Evolutionary conservation across 2,329 filamentous ascomycete genomes (phyloP), one percentile per base, ranked within the genome.

Genomic region (Aspergillus ruber): DNA sequence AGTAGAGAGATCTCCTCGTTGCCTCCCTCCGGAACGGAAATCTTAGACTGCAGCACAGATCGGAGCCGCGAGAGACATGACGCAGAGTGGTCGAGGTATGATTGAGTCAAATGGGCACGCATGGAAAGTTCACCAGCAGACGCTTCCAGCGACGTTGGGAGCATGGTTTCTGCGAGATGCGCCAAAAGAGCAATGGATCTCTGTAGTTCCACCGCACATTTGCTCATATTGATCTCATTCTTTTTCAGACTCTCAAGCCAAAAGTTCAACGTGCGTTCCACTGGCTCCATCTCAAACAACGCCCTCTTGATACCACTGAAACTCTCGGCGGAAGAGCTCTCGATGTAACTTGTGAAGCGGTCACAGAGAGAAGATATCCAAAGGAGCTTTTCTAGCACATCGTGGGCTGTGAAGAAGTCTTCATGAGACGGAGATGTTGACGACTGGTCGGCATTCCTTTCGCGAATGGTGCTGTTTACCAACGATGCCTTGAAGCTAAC

Each of bases 401-500:
- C 88, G 56, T 87, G 90, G 5, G 85, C 86, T 9, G 83, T 80
- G 63, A 94, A 86, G 4, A 88, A 73, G 55, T 93, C 86, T 55
- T 95, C 88, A 55, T 90, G 56, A 6, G 50, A 82, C 50, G 85
- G 79, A 15, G 84, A 81, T 36, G 80, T 74, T n/a, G 83, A 77
- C 7, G 79, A 72, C 58, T 85, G 82, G 42, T 84, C 82, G 46
- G 81, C 82, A 57, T 91, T 75, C 43, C 84, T 81, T 59, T 95
- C 90, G 55, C 85, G 86, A 60, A 95, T 79, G 55, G 93, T 89
- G 32, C 77, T 80, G 54, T 85, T 83, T 49, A 95, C 77, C 43
- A 96, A 74, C 44, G 81, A 82, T 1, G 90, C 86, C 73, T 97
- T 98, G 76, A 94, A 95, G 1, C 82, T 82, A 42, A 97, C 79